Evolutionary conservation across 2,329 filamentous ascomycete species (phyloP).

Genomic region (Ilyonectria robusta): DNA sequence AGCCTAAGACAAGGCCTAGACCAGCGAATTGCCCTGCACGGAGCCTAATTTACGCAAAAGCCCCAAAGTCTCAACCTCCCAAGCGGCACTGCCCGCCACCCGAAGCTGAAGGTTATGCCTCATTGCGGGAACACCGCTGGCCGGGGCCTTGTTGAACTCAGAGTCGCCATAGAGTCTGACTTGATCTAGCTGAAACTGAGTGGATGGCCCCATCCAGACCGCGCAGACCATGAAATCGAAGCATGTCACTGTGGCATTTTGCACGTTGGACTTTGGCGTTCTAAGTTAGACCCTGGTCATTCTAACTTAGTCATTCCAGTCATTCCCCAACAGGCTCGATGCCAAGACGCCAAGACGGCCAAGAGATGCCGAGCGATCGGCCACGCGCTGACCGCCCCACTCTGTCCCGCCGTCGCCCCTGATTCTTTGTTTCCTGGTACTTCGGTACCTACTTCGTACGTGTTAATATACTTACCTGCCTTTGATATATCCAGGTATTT

Average conservation of each 20-base stretch:
- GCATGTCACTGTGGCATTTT: neutral
- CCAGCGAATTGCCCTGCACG: neutral
- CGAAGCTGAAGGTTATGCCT: conserved; percentile 1
- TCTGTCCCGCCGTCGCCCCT: conserved; percentile 1
- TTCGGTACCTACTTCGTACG: no score
- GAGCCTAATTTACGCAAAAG: neutral
- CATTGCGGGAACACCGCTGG: neutral
- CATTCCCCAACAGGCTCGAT: conserved; percentile 4
- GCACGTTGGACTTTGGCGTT: neutral
- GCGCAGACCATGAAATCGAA: neutral
- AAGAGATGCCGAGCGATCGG: conserved; percentile 44
- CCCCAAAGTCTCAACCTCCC: neutral
- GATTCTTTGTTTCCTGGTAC: neutral
- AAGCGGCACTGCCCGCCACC: neutral
- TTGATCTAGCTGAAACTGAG: neutral
- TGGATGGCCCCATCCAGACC: neutral
- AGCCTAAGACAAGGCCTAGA: neutral
- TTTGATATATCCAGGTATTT: neutral
- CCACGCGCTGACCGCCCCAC: conserved; percentile 1
- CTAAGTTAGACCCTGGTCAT: neutral
- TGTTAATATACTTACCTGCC: no score
- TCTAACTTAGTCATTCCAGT: neutral
- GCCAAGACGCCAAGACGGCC: conserved; percentile 42
- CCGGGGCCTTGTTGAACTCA: neutral
- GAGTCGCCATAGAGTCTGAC: neutral